Base-by-base conservation (phyloP, 2,329 filamentous ascomycete genomes). In the Capronia epimyces region DNA sequence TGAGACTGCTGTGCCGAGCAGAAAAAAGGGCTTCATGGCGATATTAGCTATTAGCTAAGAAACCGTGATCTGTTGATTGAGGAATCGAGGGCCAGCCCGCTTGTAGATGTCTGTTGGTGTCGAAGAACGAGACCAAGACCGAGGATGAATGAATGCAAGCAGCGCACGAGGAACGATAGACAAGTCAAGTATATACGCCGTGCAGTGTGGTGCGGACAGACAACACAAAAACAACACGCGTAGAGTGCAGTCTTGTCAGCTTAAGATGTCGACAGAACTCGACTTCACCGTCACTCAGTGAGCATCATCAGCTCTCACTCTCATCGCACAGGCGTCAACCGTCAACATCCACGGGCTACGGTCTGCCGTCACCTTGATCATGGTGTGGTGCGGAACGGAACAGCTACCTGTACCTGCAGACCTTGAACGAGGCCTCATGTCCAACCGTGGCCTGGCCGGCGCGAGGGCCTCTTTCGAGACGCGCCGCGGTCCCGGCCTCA, bases 401-500 rank as follows among this genome's bases (percentile, higher is more conserved):
- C n/a, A n/a, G n/a, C n/a, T n/a, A n/a, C n/a, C n/a, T n/a, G n/a
- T n/a, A n/a, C n/a, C n/a, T n/a, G n/a, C n/a, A n/a, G n/a, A n/a
- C n/a, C n/a, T n/a, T n/a, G n/a, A n/a, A 34, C 31, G 13, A 34
- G 31, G 7, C 4, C 39, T 24, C 39, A 15, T 42, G 15, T 8
- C 39, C 39, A 25, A 42, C 39, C 39, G n/a, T 9, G 12, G n/a
- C 39, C 5, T 6, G 13, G n/a, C 10, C 8, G 13, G 21, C 39
- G 39, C 39, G 39, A 15, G n/a, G 15, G 10, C 15, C 39, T 42
- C 5, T 16, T 24, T 42, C 39, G 39, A 42, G 20, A 42, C 39
- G 39, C 39, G 39, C 39, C 39, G 39, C 39, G 24, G 39, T 37
- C 6, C 34, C n/a, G 18, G 34, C 34, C 34, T 37, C 34, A 20